Conservation (phyloP, 2,329 filamentous ascomycete species). For the Colletotrichum karsti region DNA sequence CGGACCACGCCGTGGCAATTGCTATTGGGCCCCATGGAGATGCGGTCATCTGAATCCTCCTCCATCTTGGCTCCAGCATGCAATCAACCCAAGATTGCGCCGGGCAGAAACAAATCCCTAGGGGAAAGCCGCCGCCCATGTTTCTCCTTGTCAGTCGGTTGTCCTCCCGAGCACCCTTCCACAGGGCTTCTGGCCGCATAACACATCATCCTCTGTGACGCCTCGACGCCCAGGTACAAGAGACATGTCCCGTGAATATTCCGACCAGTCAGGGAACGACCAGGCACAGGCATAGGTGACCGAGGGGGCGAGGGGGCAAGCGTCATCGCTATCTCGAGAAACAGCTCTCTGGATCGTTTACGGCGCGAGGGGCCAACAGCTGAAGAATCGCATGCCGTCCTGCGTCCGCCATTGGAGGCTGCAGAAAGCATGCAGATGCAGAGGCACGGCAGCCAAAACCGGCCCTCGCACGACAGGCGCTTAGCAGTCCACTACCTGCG, state of each 20-base stretch:
- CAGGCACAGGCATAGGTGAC: constrained; percentile 2
- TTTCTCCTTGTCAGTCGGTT: background rate
- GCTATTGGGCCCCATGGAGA: background rate
- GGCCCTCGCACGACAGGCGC: constrained; percentile 17
- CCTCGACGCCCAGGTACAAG: background rate
- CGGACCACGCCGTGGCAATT: background rate
- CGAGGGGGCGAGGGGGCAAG: background rate
- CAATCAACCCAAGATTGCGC: background rate
- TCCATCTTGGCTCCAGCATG: background rate
- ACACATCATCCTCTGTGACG: background rate
- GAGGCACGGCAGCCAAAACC: background rate
- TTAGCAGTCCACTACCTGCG: background rate
- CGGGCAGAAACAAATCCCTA: background rate
- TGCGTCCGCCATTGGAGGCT: background rate
- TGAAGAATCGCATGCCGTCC: background rate
- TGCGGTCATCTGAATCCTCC: background rate
- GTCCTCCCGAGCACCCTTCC: background rate
- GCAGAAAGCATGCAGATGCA: constrained; percentile 5
- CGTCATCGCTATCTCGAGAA: background rate
- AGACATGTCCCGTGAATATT: background rate
- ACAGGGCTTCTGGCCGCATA: background rate
- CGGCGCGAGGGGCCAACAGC: background rate
- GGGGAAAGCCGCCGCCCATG: background rate
- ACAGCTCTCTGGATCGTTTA: background rate
- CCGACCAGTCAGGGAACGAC: background rate